These are phyloP conservation scores for Talaromyces marneffei DNA, from an alignment of 2,329 filamentous ascomycete species.

Conservation along the genomic window DNA sequence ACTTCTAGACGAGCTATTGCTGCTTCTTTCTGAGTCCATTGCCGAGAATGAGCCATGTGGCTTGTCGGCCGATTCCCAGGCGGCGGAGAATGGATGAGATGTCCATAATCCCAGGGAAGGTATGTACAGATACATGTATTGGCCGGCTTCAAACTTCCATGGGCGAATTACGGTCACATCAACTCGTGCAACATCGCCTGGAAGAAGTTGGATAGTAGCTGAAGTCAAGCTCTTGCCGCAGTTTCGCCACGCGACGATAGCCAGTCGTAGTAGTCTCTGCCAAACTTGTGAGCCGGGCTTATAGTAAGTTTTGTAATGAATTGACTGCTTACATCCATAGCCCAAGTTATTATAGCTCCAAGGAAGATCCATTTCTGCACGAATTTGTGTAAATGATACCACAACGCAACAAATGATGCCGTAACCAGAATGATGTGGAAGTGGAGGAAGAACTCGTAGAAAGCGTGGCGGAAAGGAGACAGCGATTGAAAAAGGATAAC, in stretches of 20 bases:
- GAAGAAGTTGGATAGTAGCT: slow-evolving; percentile 58
- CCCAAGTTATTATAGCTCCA: slow-evolving; percentile 66
- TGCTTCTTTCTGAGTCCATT: background rate
- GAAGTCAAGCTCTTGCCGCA: slow-evolving; percentile 48
- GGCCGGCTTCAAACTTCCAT: slow-evolving; percentile 57
- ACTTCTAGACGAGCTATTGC: slow-evolving; percentile 29
- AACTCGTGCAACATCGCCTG: slow-evolving; percentile 60
- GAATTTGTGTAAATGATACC: slow-evolving; percentile 54
- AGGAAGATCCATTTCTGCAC: slow-evolving; percentile 45
- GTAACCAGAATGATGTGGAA: slow-evolving; percentile 72
- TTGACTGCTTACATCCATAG: slow-evolving; percentile 46
- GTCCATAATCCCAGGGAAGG: slow-evolving; percentile 58
- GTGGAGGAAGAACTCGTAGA: slow-evolving; percentile 94
- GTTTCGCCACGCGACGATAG: slow-evolving; percentile 8
- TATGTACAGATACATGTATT: slow-evolving; percentile 65
- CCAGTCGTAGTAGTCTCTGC: slow-evolving; percentile 10
- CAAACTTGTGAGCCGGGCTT: background rate
- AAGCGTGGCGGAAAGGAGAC: slow-evolving; percentile 67
- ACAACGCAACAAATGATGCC: slow-evolving; percentile 63
- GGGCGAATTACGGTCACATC: slow-evolving; percentile 60
- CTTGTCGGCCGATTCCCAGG: slow-evolving; percentile 44
- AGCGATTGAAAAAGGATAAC: slow-evolving; percentile 11
- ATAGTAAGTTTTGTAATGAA: background rate
- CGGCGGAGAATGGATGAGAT: slow-evolving; percentile 67
- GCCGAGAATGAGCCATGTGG: background rate